phyloP scores from a whole-genome alignment of 225 moss, liverwort and hornwort genomes.

The Climacium dendroides region DNA sequence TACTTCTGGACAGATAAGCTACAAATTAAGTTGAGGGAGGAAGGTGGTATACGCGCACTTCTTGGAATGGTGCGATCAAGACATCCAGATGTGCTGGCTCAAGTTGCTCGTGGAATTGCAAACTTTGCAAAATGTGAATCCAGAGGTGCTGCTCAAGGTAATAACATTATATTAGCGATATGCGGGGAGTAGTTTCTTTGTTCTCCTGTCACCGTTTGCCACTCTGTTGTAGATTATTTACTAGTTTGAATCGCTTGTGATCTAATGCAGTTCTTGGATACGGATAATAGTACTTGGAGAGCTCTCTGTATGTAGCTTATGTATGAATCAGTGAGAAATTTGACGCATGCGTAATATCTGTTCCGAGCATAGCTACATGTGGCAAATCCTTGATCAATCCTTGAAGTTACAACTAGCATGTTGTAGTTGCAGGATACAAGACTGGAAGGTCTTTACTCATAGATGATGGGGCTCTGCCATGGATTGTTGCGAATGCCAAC shows the following conservation, averaged over 20 bases:
- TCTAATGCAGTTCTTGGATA: background rate
- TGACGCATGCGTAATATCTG: background rate
- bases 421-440: constrained; percentile 55
- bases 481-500: constrained; percentile 97
- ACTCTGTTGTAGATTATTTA: background rate
- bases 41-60: constrained; percentile 86
- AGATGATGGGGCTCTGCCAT: constrained; percentile 88
- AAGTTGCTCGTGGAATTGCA: constrained; percentile 95
- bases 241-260: background rate
- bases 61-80: constrained; percentile 95
- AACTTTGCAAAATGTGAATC: constrained; percentile 99
- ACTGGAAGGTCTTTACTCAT: constrained; percentile 79
- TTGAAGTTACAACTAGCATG: background rate
- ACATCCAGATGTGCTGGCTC: constrained; percentile 94
- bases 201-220: background rate
- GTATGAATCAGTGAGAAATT: background rate
- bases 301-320: no score
- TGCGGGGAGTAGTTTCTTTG: background rate
- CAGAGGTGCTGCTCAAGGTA: constrained; percentile 92
- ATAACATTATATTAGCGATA: background rate
- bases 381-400: background rate
- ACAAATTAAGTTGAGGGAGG: constrained; percentile 87
- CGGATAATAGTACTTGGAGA: background rate
- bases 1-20: constrained; percentile 59
- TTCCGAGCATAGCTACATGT: background rate